Conservation (phyloP, 495 filamentous ascomycete species). For the Aspergillus indologenus region DNA sequence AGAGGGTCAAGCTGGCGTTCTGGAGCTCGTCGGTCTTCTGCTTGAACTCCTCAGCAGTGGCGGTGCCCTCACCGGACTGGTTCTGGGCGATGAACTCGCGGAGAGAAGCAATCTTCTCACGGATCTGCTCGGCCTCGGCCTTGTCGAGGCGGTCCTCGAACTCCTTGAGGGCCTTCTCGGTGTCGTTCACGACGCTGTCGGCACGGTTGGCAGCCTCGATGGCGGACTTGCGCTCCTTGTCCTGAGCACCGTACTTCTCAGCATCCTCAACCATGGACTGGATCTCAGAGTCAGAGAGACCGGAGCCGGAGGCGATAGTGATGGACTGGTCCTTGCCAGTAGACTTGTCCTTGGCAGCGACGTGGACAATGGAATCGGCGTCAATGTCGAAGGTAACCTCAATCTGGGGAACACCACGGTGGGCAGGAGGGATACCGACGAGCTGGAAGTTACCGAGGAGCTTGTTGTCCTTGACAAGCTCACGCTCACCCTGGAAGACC, state of each 20-base stretch:
- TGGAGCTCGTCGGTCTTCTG: slow-evolving; percentile 98
- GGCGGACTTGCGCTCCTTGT: slow-evolving; percentile 94
- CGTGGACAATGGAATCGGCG: slow-evolving; percentile 97
- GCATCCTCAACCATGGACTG: slow-evolving; percentile 95
- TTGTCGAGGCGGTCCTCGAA: slow-evolving; percentile 95
- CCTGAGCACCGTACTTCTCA: slow-evolving; percentile 89
- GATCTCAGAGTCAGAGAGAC: slow-evolving; percentile 93
- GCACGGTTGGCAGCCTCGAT: slow-evolving; percentile 96
- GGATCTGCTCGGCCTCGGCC: slow-evolving; percentile 85
- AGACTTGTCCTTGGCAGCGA: slow-evolving; percentile 98
- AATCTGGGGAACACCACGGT: slow-evolving; percentile 95
- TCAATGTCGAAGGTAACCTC: slow-evolving; percentile 99
- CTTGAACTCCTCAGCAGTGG: slow-evolving; percentile 89
- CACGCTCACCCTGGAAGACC: slow-evolving; percentile 99
- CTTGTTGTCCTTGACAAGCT: slow-evolving; percentile 99
- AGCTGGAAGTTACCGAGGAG: slow-evolving; percentile 99
- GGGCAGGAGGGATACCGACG: slow-evolving; percentile 93
- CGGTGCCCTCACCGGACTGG: slow-evolving; percentile 83
- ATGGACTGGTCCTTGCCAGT: slow-evolving; percentile 99
- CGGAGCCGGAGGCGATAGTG: slow-evolving; percentile 96
- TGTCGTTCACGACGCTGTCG: slow-evolving; percentile 94
- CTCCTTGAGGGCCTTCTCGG: slow-evolving; percentile 97
- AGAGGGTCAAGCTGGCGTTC: slow-evolving; percentile 89
- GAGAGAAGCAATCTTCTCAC: slow-evolving; percentile 86
- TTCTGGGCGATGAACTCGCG: slow-evolving; percentile 91